These are phyloP conservation scores for Tetragonia tetragonoides DNA, from an alignment of 148 eudicot species.

Conservation along the genomic window DNA sequence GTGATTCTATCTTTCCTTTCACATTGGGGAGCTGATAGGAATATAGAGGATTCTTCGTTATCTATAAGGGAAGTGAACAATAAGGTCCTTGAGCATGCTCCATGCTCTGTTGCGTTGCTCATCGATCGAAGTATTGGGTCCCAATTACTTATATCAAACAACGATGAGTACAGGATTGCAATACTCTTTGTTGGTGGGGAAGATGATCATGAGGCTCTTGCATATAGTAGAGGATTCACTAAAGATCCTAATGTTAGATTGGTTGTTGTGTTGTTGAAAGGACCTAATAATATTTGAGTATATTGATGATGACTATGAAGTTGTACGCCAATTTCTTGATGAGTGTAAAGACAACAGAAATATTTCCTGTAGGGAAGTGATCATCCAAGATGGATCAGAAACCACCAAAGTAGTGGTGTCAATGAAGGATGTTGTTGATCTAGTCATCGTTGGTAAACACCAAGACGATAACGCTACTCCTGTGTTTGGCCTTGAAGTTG, in stretches of 20 bases:
- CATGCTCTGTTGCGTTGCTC: slow-evolving; percentile 48
- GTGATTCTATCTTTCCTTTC: slow-evolving; percentile 40
- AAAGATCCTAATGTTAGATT: slow-evolving; percentile 27
- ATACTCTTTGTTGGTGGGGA: slow-evolving; percentile 42
- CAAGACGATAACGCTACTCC: slow-evolving; percentile 15
- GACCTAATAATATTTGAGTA: not conserved
- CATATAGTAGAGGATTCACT: slow-evolving; percentile 27
- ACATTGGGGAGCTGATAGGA: slow-evolving; percentile 24
- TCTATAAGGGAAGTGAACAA: slow-evolving; percentile 30
- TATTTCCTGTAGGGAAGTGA: slow-evolving; percentile 9
- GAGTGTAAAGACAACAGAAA: not conserved
- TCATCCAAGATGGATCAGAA: slow-evolving; percentile 25
- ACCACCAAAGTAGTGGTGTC: slow-evolving; percentile 7
- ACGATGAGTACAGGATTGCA: slow-evolving; percentile 11
- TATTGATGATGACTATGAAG: slow-evolving; percentile 8
- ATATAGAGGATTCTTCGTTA: not conserved
- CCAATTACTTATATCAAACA: slow-evolving; percentile 6
- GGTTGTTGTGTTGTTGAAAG: slow-evolving; percentile 25
- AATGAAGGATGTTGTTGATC: slow-evolving; percentile 17
- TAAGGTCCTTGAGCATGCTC: slow-evolving; percentile 38
- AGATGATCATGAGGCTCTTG: slow-evolving; percentile 44
- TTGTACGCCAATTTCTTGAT: slow-evolving; percentile 12
- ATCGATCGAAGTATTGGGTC: slow-evolving; percentile 36
- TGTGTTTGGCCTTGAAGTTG: slow-evolving; percentile 14
- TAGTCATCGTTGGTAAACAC: slow-evolving; percentile 22